Evolutionary conservation across 345 rosid genomes (phyloP), one percentile per base, ranked within the genome.

Genomic region (Cardamine chenopodiifolia): DNA sequence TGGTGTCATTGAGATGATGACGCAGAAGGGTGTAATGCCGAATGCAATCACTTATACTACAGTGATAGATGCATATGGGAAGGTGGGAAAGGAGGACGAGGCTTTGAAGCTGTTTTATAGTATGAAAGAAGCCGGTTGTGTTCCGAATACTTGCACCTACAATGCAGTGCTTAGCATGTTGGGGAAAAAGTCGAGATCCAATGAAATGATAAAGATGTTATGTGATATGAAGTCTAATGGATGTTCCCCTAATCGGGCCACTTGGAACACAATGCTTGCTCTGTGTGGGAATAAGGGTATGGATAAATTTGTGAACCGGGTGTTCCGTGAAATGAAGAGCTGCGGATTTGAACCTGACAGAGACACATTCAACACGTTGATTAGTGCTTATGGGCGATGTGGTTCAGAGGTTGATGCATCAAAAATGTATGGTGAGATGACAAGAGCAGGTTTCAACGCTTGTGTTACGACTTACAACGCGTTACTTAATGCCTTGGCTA

Each of bases 201-300:
- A 79, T 73, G 94, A 88, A 52, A 93, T 93, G 98, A 76, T 89
- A 71, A 82, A 81, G 85, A 73, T 93, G 57, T 82, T 93, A 3
- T 45, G 72, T 23, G 96, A 93, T 68, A 93, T 93, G 97, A 91
- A 89, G 82, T 75, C 79, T 22, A 85, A 68, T 80, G 96, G 94
- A 58, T 93, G 96, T 81, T 73, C 85, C 19, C 98, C 98, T 35
- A 86, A 90, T 29, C 87, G 90, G n/a, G 63, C 88, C 23, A 93
- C 98, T 2, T 93, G 98, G 98, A 93, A 93, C 78, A 89, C 97
- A 7, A 84, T 91, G 92, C 92, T 93, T 76, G 83, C 90, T 48
- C 67, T 87, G 81, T 93, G 94, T 74, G 91, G 97, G 69, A 82
- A 80, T 40, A 80, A 81, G 19, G 94, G 90, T 40, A 85, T 86